Base-by-base conservation (phyloP, 371 early-diverging fungal species). In the Lichtheimia ornata region DNA sequence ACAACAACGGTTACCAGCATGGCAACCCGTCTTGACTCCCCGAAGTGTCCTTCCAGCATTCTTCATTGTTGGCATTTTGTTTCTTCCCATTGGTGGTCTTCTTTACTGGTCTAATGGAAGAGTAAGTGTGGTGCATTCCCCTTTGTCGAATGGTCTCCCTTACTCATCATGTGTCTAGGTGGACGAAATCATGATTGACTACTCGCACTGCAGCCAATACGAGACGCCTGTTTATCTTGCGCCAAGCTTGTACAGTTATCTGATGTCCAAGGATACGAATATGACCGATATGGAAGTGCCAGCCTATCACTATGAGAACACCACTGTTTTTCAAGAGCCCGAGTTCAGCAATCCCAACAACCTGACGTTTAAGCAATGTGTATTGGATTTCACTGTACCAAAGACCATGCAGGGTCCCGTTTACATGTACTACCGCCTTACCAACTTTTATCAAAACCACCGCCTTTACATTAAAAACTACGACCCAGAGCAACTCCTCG, bases 401-500 rank as follows among this genome's bases (percentile, higher is more conserved):
- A 65, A 56, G 25, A 77, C 82, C 52, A 74, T 98, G 81, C 81
- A 83, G 56, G 79, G 84, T 0, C 94, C 95, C 2, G 88, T 99
- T 40, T 96, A 90, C 70, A 67, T 99, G 66, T 98, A 97, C 79
- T 97, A 97, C 71, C 85, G 94, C 50, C 82, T 99, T 57, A 94
- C 97, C 45, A 93, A 97, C 72, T 99, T 99, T 76, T 99, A 96
- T 74, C 99, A 99, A 77, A 99, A 98, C 77, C 95, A 99, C 66
- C 88, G 99, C 42, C 89, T 91, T 52, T 99, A 98, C 70, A 94
- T 97, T 35, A 96, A 96, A 75, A 93, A 91, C 66, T 89, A 90
- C 65, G 91, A 93, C 70, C 69, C 85, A 40, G 73, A 82, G 45
- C 99, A 99, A 73, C 82, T 98, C 3, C 70, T 79, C 41, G 99